phyloP scores from a whole-genome alignment of 78 protist species.

The Dictyostelium firmibasis region DNA sequence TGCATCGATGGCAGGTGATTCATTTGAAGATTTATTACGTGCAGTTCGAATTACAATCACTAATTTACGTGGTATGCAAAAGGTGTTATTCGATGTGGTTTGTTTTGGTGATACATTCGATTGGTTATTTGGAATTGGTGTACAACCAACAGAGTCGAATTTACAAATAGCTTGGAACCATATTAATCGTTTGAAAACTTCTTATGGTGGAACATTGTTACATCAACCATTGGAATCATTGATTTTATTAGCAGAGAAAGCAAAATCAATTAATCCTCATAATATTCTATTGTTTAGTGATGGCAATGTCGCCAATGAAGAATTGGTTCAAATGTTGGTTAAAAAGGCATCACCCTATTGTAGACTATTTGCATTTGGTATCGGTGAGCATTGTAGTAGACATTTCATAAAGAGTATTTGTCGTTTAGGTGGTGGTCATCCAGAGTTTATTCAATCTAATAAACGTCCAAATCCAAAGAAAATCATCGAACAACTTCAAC shows the following conservation, averaged over 20 bases:
- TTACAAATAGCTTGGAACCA: constrained; percentile 62
- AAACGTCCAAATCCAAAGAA: constrained; percentile 61
- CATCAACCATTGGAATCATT: constrained; percentile 60
- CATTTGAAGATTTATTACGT: constrained; percentile 42
- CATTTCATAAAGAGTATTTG: constrained; percentile 45
- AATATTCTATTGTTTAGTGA: constrained; percentile 56
- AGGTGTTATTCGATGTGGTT: constrained; percentile 68
- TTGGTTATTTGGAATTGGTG: constrained; percentile 58
- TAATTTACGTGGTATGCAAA: constrained; percentile 29
- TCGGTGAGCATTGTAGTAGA: constrained; percentile 48
- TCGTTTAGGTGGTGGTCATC: constrained; percentile 57
- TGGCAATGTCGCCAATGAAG: constrained; percentile 73
- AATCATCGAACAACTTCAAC: constrained; percentile 44
- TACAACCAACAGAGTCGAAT: constrained; percentile 9
- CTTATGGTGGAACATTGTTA: constrained; percentile 78
- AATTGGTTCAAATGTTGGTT: neutral
- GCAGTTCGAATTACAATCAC: constrained; percentile 32
- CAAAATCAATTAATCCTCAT: constrained; percentile 10
- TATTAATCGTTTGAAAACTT: constrained; percentile 42
- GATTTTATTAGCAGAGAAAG: neutral
- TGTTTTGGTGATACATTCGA: constrained; percentile 78
- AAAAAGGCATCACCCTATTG: constrained; percentile 30
- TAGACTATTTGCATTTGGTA: constrained; percentile 53
- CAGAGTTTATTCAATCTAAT: constrained; percentile 66
- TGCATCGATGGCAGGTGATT: constrained; percentile 84